Base-by-base conservation (phyloP, 2,329 filamentous ascomycete species). In the Tolypocladium tundrense region DNA sequence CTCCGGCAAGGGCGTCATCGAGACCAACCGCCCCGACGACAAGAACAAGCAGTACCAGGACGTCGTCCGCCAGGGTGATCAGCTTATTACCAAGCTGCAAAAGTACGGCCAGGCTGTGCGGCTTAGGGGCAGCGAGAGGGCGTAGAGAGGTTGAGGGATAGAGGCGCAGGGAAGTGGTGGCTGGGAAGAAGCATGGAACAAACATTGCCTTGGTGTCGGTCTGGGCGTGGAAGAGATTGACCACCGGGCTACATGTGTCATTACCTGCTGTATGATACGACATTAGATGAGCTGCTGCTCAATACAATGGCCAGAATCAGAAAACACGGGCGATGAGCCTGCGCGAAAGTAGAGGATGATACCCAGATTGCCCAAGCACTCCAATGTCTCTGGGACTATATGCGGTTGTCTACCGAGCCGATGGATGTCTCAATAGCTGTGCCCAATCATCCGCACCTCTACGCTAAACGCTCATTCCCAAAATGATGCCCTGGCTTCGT, bases 31-130 rank as follows among this genome's bases (percentile, higher is more conserved):
- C 57, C 92, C 93, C 10, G 94, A 97, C 72, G 92, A 96, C 78
- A 99, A 99, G 86, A 97, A 97, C 82, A 97, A 96, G 83, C 94
- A 99, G 78, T 99, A 99, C 76, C 89, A 92, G 67, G 94, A 99
- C 67, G 91, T 97, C 42, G 91, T 99, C 61, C 94, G 94, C 78
- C 94, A 97, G 72, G 94, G 94, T 39, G 94, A 99, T 74, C 90
- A 96, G 75, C 82, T 99, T 62, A 97, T 99, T 72, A 99, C 94
- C 59, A 99, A 99, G 82, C 80, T 99, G 66, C 94, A 99, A 78
- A 99, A 99, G 81, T 99, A 99, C 73, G 94, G 94, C 51, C 94
- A 99, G 76, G 89, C 94, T 2, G 94, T 99, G 63, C 85, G 94
- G 69, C 80, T 99, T 75, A 85, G 94, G 68, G 94, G 94, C 45